Evolutionary conservation across 1,139 yeast species (phyloP).

Genomic region (Entelexis sorbosivorans): DNA sequence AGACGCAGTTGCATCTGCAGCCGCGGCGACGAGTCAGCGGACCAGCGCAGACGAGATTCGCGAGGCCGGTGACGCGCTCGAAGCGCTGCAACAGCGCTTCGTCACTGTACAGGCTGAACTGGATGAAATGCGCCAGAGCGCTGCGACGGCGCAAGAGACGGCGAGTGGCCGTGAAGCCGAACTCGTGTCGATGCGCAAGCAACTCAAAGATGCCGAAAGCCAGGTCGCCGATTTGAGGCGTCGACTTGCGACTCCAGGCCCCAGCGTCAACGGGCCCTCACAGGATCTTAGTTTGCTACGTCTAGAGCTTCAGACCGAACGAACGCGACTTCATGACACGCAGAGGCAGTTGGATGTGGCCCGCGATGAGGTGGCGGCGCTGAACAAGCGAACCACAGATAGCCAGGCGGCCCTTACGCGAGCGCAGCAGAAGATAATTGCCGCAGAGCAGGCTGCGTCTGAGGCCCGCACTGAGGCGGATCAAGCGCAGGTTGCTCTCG

Average conservation of each 20-base stretch:
- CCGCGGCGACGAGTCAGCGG: conserved; percentile 35
- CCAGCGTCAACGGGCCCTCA: neutral
- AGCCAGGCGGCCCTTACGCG: conserved; percentile 4
- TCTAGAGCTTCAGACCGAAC: conserved; percentile 35
- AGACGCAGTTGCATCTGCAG: conserved; percentile 30
- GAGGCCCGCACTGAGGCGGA: conserved; percentile 14
- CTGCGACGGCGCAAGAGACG: neutral
- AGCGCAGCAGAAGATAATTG: conserved; percentile 9
- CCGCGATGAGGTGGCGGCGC: conserved; percentile 9
- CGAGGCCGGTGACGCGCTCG: conserved; percentile 70
- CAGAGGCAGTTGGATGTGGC: conserved; percentile 8
- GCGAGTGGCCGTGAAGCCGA: neutral
- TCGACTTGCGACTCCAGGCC: neutral
- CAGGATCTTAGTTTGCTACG: conserved; percentile 1
- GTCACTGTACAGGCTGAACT: conserved; percentile 2
- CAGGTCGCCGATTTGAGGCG: conserved; percentile 3
- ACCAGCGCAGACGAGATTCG: conserved; percentile 50
- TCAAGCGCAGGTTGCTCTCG: conserved; percentile 32
- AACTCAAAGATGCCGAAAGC: neutral
- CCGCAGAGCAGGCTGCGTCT: neutral
- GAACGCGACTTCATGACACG: conserved; percentile 29
- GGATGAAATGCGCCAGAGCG: neutral
- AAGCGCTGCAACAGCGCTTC: conserved; percentile 41
- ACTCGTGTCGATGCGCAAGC: neutral
- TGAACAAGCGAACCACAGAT: neutral